Evolutionary conservation across 1,284 basidiomycete species (phyloP), one percentile per base, ranked within the genome.

Genomic region (Rhodotorula sp.): DNA sequence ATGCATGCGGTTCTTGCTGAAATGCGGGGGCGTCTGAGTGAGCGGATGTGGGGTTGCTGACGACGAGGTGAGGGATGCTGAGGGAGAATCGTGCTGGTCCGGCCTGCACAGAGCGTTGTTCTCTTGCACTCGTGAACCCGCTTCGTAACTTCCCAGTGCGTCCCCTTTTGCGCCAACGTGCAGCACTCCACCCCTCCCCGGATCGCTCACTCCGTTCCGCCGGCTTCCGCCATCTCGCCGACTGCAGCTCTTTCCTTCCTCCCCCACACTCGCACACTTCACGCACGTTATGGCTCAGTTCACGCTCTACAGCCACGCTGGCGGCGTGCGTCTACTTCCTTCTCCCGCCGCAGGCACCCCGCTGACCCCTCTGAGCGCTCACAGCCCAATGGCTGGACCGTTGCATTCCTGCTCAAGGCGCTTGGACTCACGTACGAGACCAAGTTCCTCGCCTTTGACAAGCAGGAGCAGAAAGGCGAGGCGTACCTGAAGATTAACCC

Each of bases 231-330:
- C 9, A 25, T 3, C 19, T 48, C 46, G 19, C 22, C 9, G 27
- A 10, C 15, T n/a, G 48, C 48, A 50, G 55, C 55, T 56, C 27
- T 37, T 12, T 56, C 36, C 22, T 4, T 37, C 22, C 36, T 12
- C 10, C 36, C 55, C 25, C 55, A 36, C 55, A 25, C 34, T 27
- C 34, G 17, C 34, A 25, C 21, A 25, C 36, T 25, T n/a, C n/a
- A n/a, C 9, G 27, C 25, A 3, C 19, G 61, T 41, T 2, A 66
- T 63, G 69, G 54, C 72, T 25, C 76, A 80, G 36, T 79, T 81
- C 73, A 81, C 80, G 10, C 74, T 81, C 61, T 81, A 77, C 74
- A 71, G 74, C 44, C 90, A 91, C 90, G 70, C 56, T 36, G 68
- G 70, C 44, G 78, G 76, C 36, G 76, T 61, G 71, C 74, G 63